Base-by-base conservation (phyloP, 257 asterid species). In the Salvia hispanica region DNA sequence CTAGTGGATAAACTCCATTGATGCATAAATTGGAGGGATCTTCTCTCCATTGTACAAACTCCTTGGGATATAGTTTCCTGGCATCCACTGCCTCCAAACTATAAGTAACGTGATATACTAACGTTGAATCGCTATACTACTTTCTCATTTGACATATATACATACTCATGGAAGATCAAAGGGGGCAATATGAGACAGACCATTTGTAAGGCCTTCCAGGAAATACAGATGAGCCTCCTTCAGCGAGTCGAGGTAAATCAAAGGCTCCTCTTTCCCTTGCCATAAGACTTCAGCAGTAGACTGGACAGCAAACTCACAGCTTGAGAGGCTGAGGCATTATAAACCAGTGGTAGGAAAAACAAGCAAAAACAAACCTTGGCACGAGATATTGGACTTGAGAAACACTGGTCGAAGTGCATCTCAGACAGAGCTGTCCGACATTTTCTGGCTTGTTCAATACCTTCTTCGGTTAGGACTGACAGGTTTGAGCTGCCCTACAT, bases 61-160 rank as follows among this genome's bases (percentile, higher is more conserved):
- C 96, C 78, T 78, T 73, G 10, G 96, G 96, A 64, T 89, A 82
- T 67, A 45, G 58, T 72, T 66, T 79, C 90, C 57, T 80, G 50
- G 95, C 95, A 81, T 86, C 95, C 95, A 71, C 96, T 89, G 88
- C 91, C 96, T 89, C 96, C 92, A 84, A 72, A 84, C 51, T 78
- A 84, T 83, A 83, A 78, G 31, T 25, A 25, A 70, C 58, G 50
- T 71, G 77, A 86, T 77, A 34, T 34, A 34, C 39, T 34, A 25
- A 25, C 25, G 25, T 21, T 21, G 25, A 21, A 21, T 21, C 25
- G 25, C 2, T 7, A 37, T 37, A 37, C 7, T 40, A 40, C 45
- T 7, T 40, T 40, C 11, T 40, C 45, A 40, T 40, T 40, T 40
- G 9, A 39, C 43, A 39, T 39, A 40, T 7, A 2, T 8, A 8